Evolutionary conservation across 106 monocot genomes (phyloP), one percentile per base, ranked within the genome.

Genomic region (Allium fistulosum): DNA sequence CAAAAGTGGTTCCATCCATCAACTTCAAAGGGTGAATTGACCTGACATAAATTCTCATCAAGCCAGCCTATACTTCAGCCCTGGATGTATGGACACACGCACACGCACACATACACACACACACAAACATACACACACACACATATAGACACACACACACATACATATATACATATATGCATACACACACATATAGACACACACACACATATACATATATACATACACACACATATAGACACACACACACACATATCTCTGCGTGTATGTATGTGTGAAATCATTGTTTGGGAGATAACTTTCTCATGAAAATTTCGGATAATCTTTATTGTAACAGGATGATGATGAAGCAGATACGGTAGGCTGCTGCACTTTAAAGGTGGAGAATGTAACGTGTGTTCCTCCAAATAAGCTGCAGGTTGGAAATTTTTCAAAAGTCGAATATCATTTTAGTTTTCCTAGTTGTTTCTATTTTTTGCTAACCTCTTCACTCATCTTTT

Each of bases 311-410:
- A 26, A 12, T 52, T 67, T 53, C 15, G 59, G 17, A 56, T 56
- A 22, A 28, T 48, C 48, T 53, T 73, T 51, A 8, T 37, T 37
- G 14, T 12, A 71, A 50, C 72, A 94, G 94, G 94, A 94, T 76
- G 94, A 91, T 77, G 94, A 94, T 76, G 94, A 94, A 67, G 94
- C 94, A 16, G 94, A 94, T 67, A 94, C 94, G 48, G 94, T 94
- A 68, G 94, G 94, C 76, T 94, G 94, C 66, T 94, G 94, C 62
- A 94, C 94, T 27, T 80, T 94, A 66, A 87, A 88, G 72, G 85
- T 94, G 65, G 94, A 94, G 72, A 94, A 94, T 94, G 94, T 94
- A 63, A 74, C 55, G n/a, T 74, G 88, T 74, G 72, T 87, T 8
- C 87, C 94, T 47, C 94, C 90, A 58, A 94, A 91, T 75, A 85